Evolutionary conservation across 345 rosid species (phyloP).

Genomic region (Syzygium oleosum): DNA sequence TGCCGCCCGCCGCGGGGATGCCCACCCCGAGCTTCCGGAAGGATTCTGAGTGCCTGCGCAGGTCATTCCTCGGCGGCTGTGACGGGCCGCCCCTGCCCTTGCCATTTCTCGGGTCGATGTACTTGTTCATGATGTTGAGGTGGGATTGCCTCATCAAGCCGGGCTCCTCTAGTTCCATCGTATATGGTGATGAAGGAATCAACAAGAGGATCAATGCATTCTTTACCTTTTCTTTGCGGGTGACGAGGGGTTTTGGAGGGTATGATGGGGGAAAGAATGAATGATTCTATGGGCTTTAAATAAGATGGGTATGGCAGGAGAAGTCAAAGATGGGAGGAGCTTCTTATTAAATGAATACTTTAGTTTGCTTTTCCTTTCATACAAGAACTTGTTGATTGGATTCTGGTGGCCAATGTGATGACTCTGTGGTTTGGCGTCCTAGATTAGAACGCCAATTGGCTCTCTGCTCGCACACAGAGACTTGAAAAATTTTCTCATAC

Average conservation of each 20-base stretch:
- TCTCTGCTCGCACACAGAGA: background rate
- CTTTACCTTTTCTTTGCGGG: background rate
- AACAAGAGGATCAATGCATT: background rate
- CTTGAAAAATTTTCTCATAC: background rate
- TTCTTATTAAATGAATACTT: background rate
- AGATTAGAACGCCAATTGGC: background rate
- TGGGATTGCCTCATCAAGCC: background rate
- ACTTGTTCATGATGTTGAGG: background rate
- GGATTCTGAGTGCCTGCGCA: background rate
- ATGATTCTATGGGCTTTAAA: background rate
- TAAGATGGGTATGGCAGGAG: background rate
- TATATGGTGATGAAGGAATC: background rate
- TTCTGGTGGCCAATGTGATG: background rate
- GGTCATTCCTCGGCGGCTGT: background rate
- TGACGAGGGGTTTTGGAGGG: background rate
- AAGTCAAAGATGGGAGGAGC: background rate
- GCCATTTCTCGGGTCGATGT: background rate
- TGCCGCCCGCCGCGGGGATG: conserved; percentile 6
- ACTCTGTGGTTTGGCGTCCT: background rate
- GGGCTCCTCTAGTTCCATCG: background rate
- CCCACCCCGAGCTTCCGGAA: conserved; percentile 6
- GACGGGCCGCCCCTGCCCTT: background rate
- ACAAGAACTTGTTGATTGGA: background rate
- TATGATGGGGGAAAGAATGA: background rate
- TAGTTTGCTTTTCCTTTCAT: background rate